Conservation (phyloP, 345 rosid genomes). For the Moricandia moricandioides region DNA sequence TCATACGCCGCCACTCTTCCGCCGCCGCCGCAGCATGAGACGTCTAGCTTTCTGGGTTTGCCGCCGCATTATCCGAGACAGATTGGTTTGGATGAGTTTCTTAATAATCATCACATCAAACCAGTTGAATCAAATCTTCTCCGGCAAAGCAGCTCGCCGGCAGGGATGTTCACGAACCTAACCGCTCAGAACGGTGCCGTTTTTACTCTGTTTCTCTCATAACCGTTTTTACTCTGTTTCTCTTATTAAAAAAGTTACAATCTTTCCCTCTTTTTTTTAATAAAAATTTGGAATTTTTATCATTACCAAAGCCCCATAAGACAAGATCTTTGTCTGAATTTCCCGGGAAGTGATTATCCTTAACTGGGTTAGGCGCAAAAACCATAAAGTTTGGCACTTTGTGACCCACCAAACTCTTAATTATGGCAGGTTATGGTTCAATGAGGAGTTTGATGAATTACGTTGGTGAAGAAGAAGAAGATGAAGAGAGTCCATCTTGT, state of each 20-base stretch:
- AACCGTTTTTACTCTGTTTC: neutral
- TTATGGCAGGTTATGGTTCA: constrained; percentile 52
- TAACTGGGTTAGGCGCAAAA: neutral
- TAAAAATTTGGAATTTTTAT: too few relatives aligned
- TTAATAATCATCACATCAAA: constrained; percentile 44
- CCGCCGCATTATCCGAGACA: constrained; percentile 85
- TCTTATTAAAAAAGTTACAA: too few relatives aligned
- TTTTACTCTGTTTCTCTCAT: constrained; percentile 2
- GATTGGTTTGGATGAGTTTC: constrained; percentile 55
- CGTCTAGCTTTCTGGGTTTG: constrained; percentile 52
- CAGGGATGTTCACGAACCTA: constrained; percentile 61
- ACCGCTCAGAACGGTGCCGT: constrained; percentile 67
- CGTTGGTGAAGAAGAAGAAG: constrained; percentile 38
- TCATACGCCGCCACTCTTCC: constrained; percentile 34
- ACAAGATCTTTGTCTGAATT: constrained; percentile 23
- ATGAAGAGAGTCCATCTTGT: constrained; percentile 49
- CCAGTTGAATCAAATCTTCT: constrained; percentile 47
- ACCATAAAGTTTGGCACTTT: constrained; percentile 20
- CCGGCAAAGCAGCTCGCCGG: constrained; percentile 82
- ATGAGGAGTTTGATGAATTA: constrained; percentile 51
- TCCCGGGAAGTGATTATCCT: neutral
- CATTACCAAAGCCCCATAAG: too few relatives aligned
- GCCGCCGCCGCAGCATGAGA: constrained; percentile 25
- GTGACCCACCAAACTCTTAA: neutral
- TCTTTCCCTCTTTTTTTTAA: neutral